Evolutionary conservation across 495 filamentous ascomycete species (phyloP).

Genomic region (Aspergillus ellipticus): DNA sequence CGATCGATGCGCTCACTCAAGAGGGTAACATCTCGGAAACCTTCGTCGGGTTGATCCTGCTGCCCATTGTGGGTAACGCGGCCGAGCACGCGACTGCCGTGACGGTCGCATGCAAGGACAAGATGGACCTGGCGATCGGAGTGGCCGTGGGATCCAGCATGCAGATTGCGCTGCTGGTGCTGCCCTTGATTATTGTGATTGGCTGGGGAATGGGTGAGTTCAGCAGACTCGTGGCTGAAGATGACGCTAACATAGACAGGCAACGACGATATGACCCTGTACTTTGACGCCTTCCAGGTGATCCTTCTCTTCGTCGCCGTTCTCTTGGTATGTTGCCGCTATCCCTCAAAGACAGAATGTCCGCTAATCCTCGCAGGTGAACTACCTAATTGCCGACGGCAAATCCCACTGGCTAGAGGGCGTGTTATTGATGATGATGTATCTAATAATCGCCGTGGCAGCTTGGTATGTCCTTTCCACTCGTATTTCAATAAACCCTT

Average conservation of each 20-base stretch:
- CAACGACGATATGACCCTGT: conserved; percentile 52
- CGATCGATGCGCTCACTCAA: conserved; percentile 67
- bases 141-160: conserved; percentile 82
- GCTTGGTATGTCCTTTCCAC: conserved; percentile 41
- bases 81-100: conserved; percentile 86
- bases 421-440: conserved; percentile 67
- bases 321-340: conserved; percentile 53
- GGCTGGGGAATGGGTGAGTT: conserved; percentile 72
- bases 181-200: conserved; percentile 73
- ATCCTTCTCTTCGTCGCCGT: conserved; percentile 75
- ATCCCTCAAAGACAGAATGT: too few relatives aligned
- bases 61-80: conserved; percentile 88
- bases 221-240: too few relatives aligned
- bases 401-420: conserved; percentile 70
- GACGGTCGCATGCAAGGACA: conserved; percentile 82
- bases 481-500: too few relatives aligned
- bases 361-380: too few relatives aligned
- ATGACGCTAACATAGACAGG: conserved; percentile 13
- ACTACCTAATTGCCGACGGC: conserved; percentile 70
- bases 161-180: conserved; percentile 79
- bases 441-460: conserved; percentile 65
- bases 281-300: conserved; percentile 80
- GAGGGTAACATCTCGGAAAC: conserved; percentile 58
- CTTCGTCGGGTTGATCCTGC: conserved; percentile 79
- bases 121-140: conserved; percentile 85